phyloP scores from a whole-genome alignment of 331 rosid species.

The Rosa hybrid region DNA sequence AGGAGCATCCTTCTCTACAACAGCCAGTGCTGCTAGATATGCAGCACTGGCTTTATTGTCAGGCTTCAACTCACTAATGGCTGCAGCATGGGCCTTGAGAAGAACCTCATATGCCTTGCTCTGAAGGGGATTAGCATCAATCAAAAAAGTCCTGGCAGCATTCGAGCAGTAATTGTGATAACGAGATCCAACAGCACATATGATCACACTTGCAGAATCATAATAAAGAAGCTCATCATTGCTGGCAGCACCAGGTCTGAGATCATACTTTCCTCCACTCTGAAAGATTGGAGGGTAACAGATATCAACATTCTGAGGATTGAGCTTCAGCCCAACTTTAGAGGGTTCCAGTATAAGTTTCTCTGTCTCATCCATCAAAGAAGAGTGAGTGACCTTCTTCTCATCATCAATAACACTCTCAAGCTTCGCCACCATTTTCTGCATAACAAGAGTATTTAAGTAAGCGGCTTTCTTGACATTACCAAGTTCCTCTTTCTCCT shows the following conservation, averaged over 20 bases:
- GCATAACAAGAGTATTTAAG: slow-evolving; percentile 45
- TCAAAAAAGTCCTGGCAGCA: slow-evolving; percentile 46
- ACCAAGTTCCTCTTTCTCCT: slow-evolving; percentile 45
- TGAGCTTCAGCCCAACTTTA: slow-evolving; percentile 45
- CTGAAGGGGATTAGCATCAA: slow-evolving; percentile 49
- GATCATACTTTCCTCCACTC: slow-evolving; percentile 59
- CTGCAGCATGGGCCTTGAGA: slow-evolving; percentile 51
- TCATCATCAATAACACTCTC: slow-evolving; percentile 56
- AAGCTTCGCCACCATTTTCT: slow-evolving; percentile 45
- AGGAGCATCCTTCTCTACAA: slow-evolving; percentile 52
- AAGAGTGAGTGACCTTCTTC: slow-evolving; percentile 48
- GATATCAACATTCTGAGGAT: slow-evolving; percentile 49
- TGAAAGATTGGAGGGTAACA: slow-evolving; percentile 58
- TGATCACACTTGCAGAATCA: slow-evolving; percentile 51
- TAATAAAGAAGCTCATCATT: slow-evolving; percentile 51
- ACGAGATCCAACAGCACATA: slow-evolving; percentile 55
- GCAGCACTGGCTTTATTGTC: slow-evolving; percentile 43
- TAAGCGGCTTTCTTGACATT: slow-evolving; percentile 51
- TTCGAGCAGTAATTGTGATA: slow-evolving; percentile 57
- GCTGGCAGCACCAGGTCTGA: slow-evolving; percentile 59
- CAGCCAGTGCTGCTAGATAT: slow-evolving; percentile 47
- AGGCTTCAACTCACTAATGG: slow-evolving; percentile 46
- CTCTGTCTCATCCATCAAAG: slow-evolving; percentile 55
- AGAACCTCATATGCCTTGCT: slow-evolving; percentile 55
- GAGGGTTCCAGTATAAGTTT: slow-evolving; percentile 50